Conservation (phyloP, 805 yeast species). For the Lipomyces spencermartinsiae region DNA sequence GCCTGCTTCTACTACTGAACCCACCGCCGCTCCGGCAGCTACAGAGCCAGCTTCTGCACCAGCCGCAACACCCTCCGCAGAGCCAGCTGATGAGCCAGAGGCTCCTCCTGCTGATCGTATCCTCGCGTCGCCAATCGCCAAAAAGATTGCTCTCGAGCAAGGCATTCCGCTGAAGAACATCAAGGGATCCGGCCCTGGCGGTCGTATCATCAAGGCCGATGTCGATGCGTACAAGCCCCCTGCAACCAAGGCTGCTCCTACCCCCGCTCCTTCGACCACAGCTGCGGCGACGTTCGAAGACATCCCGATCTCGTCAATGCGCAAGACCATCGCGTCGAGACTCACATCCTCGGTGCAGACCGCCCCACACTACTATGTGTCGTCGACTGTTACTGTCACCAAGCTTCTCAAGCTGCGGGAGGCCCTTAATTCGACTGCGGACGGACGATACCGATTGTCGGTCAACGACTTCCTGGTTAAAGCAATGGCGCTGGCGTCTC, state of each 20-base stretch:
- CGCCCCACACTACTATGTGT: slow-evolving; percentile 91
- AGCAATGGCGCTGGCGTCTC: slow-evolving; percentile 89
- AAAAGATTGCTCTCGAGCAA: slow-evolving; percentile 87
- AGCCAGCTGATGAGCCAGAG: slow-evolving; percentile 45
- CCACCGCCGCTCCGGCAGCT: slow-evolving; percentile 48
- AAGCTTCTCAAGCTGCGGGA: slow-evolving; percentile 92
- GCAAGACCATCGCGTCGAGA: slow-evolving; percentile 91
- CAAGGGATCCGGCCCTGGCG: slow-evolving; percentile 93
- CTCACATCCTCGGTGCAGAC: slow-evolving; percentile 82
- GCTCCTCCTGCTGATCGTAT: slow-evolving; percentile 63
- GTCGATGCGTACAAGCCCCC: slow-evolving; percentile 72
- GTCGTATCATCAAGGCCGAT: slow-evolving; percentile 91
- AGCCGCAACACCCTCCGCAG: slow-evolving; percentile 43
- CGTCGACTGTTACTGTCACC: slow-evolving; percentile 83
- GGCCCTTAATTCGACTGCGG: slow-evolving; percentile 81
- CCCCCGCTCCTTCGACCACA: slow-evolving; percentile 47
- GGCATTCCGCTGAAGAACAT: slow-evolving; percentile 86
- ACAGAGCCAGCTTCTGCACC: slow-evolving; percentile 44
- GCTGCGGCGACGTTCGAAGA: slow-evolving; percentile 71
- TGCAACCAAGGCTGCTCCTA: slow-evolving; percentile 47
- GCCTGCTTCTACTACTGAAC: slow-evolving; percentile 52
- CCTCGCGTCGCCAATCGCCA: slow-evolving; percentile 94
- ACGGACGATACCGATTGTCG: slow-evolving; percentile 87
- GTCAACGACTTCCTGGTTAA: slow-evolving; percentile 93
- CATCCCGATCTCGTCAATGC: slow-evolving; percentile 87